These are phyloP conservation scores for Scytalidium sp. DNA, from an alignment of 2,329 filamentous ascomycete species.

Conservation along the genomic window DNA sequence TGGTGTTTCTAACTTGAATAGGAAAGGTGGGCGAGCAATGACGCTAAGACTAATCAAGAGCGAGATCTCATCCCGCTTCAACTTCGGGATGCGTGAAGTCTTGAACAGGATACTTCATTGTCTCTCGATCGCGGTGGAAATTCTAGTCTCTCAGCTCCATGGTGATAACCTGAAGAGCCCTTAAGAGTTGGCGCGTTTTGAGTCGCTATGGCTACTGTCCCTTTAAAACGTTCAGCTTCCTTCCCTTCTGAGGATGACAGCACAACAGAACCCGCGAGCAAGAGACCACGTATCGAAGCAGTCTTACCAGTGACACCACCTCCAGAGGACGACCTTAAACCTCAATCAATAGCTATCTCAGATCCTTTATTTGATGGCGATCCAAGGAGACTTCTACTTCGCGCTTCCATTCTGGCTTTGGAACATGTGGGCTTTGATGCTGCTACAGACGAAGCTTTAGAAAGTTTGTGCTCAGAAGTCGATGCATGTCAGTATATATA, in stretches of 20 bases:
- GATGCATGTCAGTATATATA: conserved; percentile 51
- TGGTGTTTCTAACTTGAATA: neutral
- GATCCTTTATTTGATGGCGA: conserved; percentile 24
- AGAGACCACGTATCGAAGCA: conserved; percentile 20
- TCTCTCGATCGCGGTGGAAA: too few relatives aligned
- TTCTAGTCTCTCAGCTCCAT: neutral
- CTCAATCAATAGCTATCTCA: conserved; percentile 1
- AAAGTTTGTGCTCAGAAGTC: conserved; percentile 52
- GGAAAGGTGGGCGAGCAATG: neutral
- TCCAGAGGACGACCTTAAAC: conserved; percentile 13
- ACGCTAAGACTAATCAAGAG: neutral
- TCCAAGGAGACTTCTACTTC: conserved; percentile 37
- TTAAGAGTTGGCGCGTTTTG: neutral
- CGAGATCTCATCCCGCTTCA: neutral
- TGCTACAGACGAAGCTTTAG: conserved; percentile 53
- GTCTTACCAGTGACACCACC: conserved; percentile 19
- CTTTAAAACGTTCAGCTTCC: conserved; percentile 22
- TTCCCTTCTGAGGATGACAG: conserved; percentile 21
- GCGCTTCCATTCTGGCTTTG: conserved; percentile 53
- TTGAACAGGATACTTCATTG: too few relatives aligned
- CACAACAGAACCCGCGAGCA: conserved; percentile 18
- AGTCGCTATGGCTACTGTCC: conserved; percentile 3
- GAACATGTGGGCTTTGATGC: conserved; percentile 57
- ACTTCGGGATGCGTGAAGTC: neutral
- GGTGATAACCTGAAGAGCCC: neutral